Evolutionary conservation across 176 grass and related monocot genomes (phyloP).

Genomic region (Luzula sylvatica): DNA sequence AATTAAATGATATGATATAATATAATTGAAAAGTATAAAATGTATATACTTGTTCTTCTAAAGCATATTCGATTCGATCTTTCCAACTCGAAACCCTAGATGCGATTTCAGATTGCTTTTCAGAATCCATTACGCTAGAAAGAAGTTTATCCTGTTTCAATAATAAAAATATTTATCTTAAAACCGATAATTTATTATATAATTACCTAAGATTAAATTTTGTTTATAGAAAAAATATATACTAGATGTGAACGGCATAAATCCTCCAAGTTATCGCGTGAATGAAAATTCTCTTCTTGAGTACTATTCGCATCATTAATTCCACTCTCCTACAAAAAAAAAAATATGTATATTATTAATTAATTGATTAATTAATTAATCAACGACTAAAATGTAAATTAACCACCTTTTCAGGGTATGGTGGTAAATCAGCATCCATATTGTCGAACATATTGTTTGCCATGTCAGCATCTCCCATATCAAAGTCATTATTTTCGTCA

Average conservation of each 20-base stretch:
- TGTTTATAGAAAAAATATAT: background rate
- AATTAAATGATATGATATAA: too few relatives aligned
- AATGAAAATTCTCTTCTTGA: conserved; percentile 32
- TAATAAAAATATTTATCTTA: background rate
- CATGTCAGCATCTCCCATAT: conserved; percentile 23
- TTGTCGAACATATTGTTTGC: conserved; percentile 24
- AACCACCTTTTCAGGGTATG: conserved; percentile 33
- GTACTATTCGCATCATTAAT: conserved; percentile 20
- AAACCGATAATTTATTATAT: background rate
- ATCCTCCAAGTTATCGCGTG: conserved; percentile 49
- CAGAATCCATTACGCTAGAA: conserved; percentile 69
- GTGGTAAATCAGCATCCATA: conserved; percentile 31
- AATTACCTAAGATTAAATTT: background rate
- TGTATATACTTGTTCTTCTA: conserved; percentile 75
- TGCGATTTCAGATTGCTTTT: conserved; percentile 78
- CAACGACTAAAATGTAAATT: background rate
- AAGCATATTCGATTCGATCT: conserved; percentile 66
- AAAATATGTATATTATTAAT: conserved; percentile 20
- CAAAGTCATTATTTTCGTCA: conserved; percentile 27
- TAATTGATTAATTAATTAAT: background rate
- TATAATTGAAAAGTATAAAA: too few relatives aligned
- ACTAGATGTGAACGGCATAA: conserved; percentile 81
- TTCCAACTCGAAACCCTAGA: conserved; percentile 95
- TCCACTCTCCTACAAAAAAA: conserved; percentile 28
- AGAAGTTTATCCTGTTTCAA: conserved; percentile 49